Conservation (phyloP, 768 basidiomycete species). For the Trametes gibbosa region DNA sequence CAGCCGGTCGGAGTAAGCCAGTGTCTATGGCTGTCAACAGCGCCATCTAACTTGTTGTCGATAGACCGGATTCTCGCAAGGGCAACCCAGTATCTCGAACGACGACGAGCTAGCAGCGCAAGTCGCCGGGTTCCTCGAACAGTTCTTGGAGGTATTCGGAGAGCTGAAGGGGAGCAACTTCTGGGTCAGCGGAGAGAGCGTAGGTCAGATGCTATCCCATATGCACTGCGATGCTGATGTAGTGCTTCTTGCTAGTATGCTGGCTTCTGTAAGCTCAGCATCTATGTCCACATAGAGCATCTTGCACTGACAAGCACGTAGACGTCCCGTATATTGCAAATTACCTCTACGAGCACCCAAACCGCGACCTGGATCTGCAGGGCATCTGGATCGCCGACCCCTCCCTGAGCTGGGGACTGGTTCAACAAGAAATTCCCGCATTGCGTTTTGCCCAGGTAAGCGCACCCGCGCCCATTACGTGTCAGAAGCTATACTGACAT, state of each 20-base stretch:
- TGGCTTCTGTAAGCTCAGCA: slow-evolving; percentile 25
- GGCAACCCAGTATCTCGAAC: slow-evolving; percentile 56
- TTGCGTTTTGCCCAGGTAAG: slow-evolving; percentile 53
- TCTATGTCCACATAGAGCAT: not conserved
- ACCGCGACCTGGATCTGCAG: slow-evolving; percentile 50
- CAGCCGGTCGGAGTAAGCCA: slow-evolving; percentile 59
- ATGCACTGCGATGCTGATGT: not conserved
- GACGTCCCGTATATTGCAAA: slow-evolving; percentile 74
- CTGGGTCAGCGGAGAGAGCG: slow-evolving; percentile 70
- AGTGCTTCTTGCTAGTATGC: slow-evolving; percentile 25
- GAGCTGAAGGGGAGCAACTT: slow-evolving; percentile 73
- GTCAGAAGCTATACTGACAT: not conserved
- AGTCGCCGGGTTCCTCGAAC: slow-evolving; percentile 55
- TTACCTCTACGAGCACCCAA: slow-evolving; percentile 60
- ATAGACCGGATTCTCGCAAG: slow-evolving; percentile 67
- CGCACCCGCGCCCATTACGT: slow-evolving; percentile 17
- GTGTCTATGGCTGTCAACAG: not conserved
- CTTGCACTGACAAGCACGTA: slow-evolving; percentile 23
- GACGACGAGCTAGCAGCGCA: slow-evolving; percentile 55
- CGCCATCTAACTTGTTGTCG: not conserved
- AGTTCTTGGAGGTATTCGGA: slow-evolving; percentile 68
- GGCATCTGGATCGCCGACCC: slow-evolving; percentile 70
- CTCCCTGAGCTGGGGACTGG: slow-evolving; percentile 56
- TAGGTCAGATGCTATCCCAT: slow-evolving; percentile 32
- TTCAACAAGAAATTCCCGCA: slow-evolving; percentile 69